These are phyloP conservation scores for Comarum palustre DNA, from an alignment of 306 rosid genomes.

Conservation along the genomic window DNA sequence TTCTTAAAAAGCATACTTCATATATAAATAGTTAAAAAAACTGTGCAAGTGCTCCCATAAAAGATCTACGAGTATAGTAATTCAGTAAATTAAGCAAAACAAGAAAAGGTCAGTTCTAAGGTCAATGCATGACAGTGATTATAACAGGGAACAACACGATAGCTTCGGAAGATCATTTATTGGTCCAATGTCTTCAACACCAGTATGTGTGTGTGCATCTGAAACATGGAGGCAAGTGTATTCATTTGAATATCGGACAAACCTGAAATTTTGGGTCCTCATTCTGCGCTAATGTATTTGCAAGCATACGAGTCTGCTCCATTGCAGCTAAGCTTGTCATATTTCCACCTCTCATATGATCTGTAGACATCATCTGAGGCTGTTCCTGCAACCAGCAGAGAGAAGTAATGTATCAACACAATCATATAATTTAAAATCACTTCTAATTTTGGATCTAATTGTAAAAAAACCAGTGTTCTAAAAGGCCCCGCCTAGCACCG, in stretches of 20 bases:
- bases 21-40: neutral
- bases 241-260: conserved; percentile 14
- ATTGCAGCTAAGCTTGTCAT: conserved; percentile 67
- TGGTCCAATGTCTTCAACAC: neutral
- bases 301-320: conserved; percentile 97
- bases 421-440: neutral
- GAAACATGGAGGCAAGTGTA: neutral
- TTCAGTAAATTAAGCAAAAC: neutral
- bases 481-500: too few species aligned
- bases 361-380: conserved; percentile 74
- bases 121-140: neutral
- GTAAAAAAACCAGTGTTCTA: too few species aligned
- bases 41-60: neutral
- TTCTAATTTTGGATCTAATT: neutral
- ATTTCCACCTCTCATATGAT: conserved; percentile 63
- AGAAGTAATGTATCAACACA: neutral
- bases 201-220: neutral
- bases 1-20: neutral
- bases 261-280: conserved; percentile 97
- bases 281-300: conserved; percentile 85
- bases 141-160: neutral
- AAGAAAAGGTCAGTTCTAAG: neutral
- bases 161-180: neutral
- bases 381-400: conserved; percentile 31
- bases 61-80: neutral